Evolutionary conservation across 2,329 filamentous ascomycete genomes (phyloP).

Genomic region (Fusarium sp.): DNA sequence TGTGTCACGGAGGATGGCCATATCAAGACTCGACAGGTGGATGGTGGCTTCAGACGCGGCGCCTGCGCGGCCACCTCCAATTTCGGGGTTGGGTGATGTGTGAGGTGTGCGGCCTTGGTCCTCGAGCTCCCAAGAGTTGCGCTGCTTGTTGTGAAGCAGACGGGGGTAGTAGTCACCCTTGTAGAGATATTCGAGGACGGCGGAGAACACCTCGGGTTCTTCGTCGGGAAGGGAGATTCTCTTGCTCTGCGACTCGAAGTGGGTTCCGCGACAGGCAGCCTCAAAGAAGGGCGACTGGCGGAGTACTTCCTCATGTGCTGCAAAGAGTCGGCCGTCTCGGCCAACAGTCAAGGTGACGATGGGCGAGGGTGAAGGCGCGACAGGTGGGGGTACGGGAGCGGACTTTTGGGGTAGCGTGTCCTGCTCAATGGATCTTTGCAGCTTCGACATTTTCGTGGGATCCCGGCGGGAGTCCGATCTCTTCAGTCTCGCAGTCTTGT

Average conservation of each 20-base stretch:
- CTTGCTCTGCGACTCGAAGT: slow-evolving; percentile 81
- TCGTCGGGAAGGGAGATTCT: slow-evolving; percentile 79
- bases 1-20: slow-evolving; percentile 89
- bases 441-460: slow-evolving; percentile 83
- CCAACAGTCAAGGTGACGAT: slow-evolving; percentile 91
- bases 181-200: slow-evolving; percentile 95
- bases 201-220: slow-evolving; percentile 94
- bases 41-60: slow-evolving; percentile 68
- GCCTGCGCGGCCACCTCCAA: slow-evolving; percentile 60
- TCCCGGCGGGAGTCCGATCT: slow-evolving; percentile 71
- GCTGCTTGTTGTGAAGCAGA: slow-evolving; percentile 86
- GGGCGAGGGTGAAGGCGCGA: slow-evolving; percentile 66
- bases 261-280: slow-evolving; percentile 77
- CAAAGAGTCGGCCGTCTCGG: slow-evolving; percentile 88
- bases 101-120: slow-evolving; percentile 63
- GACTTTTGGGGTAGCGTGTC: slow-evolving; percentile 52
- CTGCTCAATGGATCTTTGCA: slow-evolving; percentile 81
- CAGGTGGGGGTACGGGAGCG: slow-evolving; percentile 8
- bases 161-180: slow-evolving; percentile 96
- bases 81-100: slow-evolving; percentile 66
- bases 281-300: slow-evolving; percentile 87
- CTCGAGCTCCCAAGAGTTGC: slow-evolving; percentile 91
- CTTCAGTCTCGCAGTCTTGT: slow-evolving; percentile 89
- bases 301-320: slow-evolving; percentile 93
- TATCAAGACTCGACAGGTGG: slow-evolving; percentile 79